These are phyloP conservation scores for Carex littledalei DNA, from an alignment of 176 grass and related monocot species.

Conservation along the genomic window DNA sequence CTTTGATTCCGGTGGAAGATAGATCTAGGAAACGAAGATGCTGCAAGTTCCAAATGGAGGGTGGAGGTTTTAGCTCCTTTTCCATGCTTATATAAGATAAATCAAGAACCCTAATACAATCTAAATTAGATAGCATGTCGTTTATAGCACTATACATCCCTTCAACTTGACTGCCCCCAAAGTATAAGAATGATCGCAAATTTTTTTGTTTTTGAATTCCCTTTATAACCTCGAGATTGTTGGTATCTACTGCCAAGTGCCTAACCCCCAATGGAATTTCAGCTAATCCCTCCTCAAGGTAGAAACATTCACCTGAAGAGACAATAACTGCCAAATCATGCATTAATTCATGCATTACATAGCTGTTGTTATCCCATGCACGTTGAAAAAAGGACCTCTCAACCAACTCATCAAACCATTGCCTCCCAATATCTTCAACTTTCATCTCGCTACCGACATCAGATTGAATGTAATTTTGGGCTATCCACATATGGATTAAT, in stretches of 20 bases:
- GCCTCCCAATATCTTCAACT: conserved; percentile 33
- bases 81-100: conserved; percentile 27
- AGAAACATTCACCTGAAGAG: conserved; percentile 35
- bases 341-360: conserved; percentile 50
- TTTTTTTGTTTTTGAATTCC: conserved; percentile 21
- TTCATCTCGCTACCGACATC: neutral
- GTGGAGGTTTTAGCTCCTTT: neutral
- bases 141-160: conserved; percentile 16
- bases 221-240: conserved; percentile 6
- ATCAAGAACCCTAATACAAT: conserved; percentile 35
- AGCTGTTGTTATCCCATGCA: conserved; percentile 7
- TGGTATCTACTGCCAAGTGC: conserved; percentile 36
- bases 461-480: conserved; percentile 39
- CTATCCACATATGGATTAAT: conserved; percentile 42
- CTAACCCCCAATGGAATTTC: conserved; percentile 28
- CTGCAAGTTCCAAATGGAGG: conserved; percentile 20
- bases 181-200: conserved; percentile 35
- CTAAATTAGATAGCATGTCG: conserved; percentile 28
- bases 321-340: conserved; percentile 40
- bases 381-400: conserved; percentile 40
- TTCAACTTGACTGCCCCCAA: neutral
- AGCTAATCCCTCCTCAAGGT: conserved; percentile 13
- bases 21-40: conserved; percentile 48
- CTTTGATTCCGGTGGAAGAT: conserved; percentile 28
- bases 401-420: conserved; percentile 46